Conservation (phyloP, 192 early-diverging fungal genomes). For the Coemansia sp. region DNA sequence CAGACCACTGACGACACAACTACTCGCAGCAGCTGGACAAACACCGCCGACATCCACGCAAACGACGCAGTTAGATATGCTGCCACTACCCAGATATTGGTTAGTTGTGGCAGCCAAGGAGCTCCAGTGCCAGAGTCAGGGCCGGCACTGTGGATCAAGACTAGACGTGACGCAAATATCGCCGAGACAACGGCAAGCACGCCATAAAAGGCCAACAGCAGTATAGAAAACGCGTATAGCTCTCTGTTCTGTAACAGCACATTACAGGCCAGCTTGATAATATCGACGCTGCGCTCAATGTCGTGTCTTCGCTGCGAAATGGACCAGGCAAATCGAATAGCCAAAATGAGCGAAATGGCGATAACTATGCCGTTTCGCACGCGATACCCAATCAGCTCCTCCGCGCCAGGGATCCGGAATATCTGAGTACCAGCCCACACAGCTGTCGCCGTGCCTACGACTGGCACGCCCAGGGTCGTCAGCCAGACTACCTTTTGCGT, state of each 20-base stretch:
- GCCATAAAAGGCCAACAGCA: constrained; percentile 43
- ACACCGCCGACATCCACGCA: constrained; percentile 46
- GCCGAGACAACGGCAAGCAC: constrained; percentile 27
- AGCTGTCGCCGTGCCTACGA: constrained; percentile 34
- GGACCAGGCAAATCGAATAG: constrained; percentile 42
- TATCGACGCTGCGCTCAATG: constrained; percentile 46
- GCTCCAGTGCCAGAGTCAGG: not conserved
- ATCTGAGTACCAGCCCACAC: constrained; percentile 44
- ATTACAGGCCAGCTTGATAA: constrained; percentile 32
- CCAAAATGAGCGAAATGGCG: constrained; percentile 26
- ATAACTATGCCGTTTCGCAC: constrained; percentile 35
- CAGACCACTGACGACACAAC: constrained; percentile 42
- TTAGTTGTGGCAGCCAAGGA: constrained; percentile 1
- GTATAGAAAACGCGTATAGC: constrained; percentile 45
- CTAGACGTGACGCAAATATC: constrained; percentile 39
- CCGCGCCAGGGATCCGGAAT: constrained; percentile 25
- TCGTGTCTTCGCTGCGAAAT: constrained; percentile 28
- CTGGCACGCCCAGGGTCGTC: constrained; percentile 43
- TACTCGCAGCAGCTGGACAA: constrained; percentile 40
- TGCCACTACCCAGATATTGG: constrained; percentile 20
- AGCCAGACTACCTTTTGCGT: constrained; percentile 47
- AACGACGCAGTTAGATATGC: constrained; percentile 33
- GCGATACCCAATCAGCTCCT: constrained; percentile 32
- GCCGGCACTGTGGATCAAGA: not conserved
- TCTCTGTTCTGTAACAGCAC: constrained; percentile 38